Evolutionary conservation across 257 asterid genomes (phyloP).

Genomic region (Petunia secreta): DNA sequence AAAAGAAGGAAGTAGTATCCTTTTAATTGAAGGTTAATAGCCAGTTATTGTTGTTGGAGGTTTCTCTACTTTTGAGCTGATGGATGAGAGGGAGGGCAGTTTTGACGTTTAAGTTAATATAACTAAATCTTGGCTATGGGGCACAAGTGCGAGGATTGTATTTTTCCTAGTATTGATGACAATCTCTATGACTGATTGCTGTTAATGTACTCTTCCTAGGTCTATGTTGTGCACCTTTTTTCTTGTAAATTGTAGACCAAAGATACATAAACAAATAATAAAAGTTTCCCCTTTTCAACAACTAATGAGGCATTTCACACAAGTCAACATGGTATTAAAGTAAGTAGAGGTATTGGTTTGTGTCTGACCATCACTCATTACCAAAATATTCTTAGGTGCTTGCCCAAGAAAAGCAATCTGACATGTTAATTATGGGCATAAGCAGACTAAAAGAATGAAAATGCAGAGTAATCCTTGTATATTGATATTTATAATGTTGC

Average conservation of each 20-base stretch:
- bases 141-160: neutral
- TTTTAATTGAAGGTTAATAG: conserved; percentile 1
- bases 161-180: neutral
- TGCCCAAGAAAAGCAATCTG: neutral
- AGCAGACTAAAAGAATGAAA: neutral
- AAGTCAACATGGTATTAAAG: neutral
- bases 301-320: neutral
- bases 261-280: neutral
- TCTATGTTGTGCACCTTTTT: neutral
- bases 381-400: neutral
- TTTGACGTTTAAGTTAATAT: neutral
- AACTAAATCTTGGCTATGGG: neutral
- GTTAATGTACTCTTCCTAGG: neutral
- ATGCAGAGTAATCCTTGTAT: neutral
- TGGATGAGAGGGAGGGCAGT: neutral
- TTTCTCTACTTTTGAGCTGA: neutral
- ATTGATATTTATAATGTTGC: neutral
- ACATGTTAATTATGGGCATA: neutral
- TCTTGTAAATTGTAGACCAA: neutral
- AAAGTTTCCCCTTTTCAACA: neutral
- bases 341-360: neutral
- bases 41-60: neutral
- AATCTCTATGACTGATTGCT: neutral
- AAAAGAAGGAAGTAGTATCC: neutral
- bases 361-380: neutral